Base-by-base conservation (phyloP, 2,329 filamentous ascomycete genomes). In the Penicillium sp. region DNA sequence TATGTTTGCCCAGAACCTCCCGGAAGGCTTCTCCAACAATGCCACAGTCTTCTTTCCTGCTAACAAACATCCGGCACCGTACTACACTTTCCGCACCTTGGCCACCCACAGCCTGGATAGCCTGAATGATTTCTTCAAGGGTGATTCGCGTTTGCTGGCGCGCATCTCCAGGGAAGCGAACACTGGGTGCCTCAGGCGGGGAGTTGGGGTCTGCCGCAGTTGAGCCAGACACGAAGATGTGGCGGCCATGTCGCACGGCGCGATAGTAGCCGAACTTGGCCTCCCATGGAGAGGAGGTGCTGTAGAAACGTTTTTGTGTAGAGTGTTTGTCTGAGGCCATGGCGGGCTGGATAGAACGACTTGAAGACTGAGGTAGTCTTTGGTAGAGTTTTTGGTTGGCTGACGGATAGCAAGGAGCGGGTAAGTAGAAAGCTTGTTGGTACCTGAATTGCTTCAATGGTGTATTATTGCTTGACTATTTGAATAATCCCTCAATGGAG, bases 181-280 rank as follows among this genome's bases (percentile, higher is more conserved):
- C 67, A 50, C 61, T 67, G 16, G 73, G 70, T 35, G 67, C 65
- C 16, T 63, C 54, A 9, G 63, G 56, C 3, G 71, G 60, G 24
- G 71, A 74, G 16, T 60, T 39, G 2, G 71, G 72, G 50, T 75
- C 70, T 40, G 75, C 70, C 16, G 75, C 70, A 9, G 75, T 78
- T n/a, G 75, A 73, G 14, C 75, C 75, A 10, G 75, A 73, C 24
- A 77, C 72, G 61, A 70, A 76, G 49, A 78, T 74, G 4, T 71
- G 69, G 3, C 67, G 63, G 5, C 72, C 72, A 35, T 69, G 68
- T 7, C 74, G 74, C 19, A 78, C 68, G 18, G 75, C 75, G 37
- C 75, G 75, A 57, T 77, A 75, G 55, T 77, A 75, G 35, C 74
- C 74, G 55, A 76, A 70, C 41, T 61, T 61, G 35, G 69, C 63